Evolutionary conservation across 2,329 filamentous ascomycete species (phyloP).

Genomic region (Talaromyces sp.): DNA sequence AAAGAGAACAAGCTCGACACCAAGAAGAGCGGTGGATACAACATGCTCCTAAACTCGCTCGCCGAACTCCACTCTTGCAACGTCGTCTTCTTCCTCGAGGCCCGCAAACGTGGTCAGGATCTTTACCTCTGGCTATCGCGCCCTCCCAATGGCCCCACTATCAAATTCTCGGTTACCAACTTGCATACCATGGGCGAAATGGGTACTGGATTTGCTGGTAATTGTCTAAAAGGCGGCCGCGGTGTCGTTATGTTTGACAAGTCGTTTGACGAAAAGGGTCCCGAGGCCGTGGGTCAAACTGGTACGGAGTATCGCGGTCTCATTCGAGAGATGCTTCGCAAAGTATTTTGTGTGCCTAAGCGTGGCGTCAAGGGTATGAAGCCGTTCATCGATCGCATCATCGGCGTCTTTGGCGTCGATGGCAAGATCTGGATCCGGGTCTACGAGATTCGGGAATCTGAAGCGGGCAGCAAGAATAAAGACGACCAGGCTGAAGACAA

Average conservation of each 20-base stretch:
- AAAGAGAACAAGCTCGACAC: slow-evolving; percentile 97
- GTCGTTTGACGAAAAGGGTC: slow-evolving; percentile 71
- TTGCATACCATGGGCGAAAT: slow-evolving; percentile 96
- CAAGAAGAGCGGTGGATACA: slow-evolving; percentile 63
- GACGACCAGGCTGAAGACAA: slow-evolving; percentile 37
- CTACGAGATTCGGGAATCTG: slow-evolving; percentile 87
- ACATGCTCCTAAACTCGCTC: slow-evolving; percentile 73
- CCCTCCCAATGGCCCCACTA: slow-evolving; percentile 75
- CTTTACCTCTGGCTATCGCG: slow-evolving; percentile 86
- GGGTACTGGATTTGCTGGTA: slow-evolving; percentile 67
- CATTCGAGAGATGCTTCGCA: slow-evolving; percentile 82
- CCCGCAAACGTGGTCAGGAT: slow-evolving; percentile 65
- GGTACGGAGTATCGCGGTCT: slow-evolving; percentile 45
- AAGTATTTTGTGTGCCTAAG: slow-evolving; percentile 88
- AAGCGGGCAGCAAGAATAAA: slow-evolving; percentile 52
- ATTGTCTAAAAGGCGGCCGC: slow-evolving; percentile 89
- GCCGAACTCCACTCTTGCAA: slow-evolving; percentile 86
- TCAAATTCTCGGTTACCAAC: slow-evolving; percentile 55
- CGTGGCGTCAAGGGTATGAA: slow-evolving; percentile 79
- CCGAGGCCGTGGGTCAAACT: slow-evolving; percentile 66
- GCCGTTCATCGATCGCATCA: slow-evolving; percentile 93
- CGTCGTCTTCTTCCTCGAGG: slow-evolving; percentile 92
- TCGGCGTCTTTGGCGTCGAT: slow-evolving; percentile 85
- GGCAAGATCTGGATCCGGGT: slow-evolving; percentile 95
- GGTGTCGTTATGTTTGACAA: slow-evolving; percentile 90